Conservation (phyloP, 768 basidiomycete species). For the Lactifluus rugatus region DNA sequence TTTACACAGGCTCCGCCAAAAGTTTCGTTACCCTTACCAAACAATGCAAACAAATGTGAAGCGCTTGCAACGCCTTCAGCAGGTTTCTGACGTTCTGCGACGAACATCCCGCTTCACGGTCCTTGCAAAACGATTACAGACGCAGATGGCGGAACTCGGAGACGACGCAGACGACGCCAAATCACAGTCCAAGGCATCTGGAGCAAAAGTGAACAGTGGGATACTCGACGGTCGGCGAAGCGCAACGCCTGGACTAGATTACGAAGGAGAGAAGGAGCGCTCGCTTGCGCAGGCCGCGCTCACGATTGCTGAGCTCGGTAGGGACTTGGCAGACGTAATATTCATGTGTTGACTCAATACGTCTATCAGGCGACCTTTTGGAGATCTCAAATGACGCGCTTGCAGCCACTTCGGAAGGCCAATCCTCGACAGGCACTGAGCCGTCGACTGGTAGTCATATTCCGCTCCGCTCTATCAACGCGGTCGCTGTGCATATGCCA, state of each 20-base stretch:
- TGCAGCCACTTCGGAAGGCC: background rate
- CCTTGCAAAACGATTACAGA: constrained; percentile 70
- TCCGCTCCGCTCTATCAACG: constrained; percentile 63
- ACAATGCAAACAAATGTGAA: constrained; percentile 60
- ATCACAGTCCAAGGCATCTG: constrained; percentile 3
- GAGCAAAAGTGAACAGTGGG: constrained; percentile 15
- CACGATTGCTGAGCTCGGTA: constrained; percentile 84
- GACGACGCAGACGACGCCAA: constrained; percentile 13
- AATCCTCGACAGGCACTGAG: background rate
- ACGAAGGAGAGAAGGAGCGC: constrained; percentile 76
- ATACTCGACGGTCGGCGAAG: constrained; percentile 9
- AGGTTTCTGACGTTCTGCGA: constrained; percentile 76
- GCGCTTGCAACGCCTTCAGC: constrained; percentile 68
- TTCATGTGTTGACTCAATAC: background rate
- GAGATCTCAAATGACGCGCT: background rate
- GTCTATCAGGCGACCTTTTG: constrained; percentile 15
- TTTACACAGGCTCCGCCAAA: constrained; percentile 56
- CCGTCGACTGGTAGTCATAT: constrained; percentile 7
- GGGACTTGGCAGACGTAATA: constrained; percentile 22
- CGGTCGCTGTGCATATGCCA: constrained; percentile 58
- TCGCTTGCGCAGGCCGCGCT: constrained; percentile 90
- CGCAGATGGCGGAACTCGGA: constrained; percentile 70
- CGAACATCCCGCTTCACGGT: constrained; percentile 78
- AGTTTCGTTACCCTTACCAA: constrained; percentile 79
- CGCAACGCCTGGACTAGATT: constrained; percentile 26